These are phyloP conservation scores for Colletotrichum sp. DNA, from an alignment of 2,329 filamentous ascomycete genomes.

Conservation along the genomic window DNA sequence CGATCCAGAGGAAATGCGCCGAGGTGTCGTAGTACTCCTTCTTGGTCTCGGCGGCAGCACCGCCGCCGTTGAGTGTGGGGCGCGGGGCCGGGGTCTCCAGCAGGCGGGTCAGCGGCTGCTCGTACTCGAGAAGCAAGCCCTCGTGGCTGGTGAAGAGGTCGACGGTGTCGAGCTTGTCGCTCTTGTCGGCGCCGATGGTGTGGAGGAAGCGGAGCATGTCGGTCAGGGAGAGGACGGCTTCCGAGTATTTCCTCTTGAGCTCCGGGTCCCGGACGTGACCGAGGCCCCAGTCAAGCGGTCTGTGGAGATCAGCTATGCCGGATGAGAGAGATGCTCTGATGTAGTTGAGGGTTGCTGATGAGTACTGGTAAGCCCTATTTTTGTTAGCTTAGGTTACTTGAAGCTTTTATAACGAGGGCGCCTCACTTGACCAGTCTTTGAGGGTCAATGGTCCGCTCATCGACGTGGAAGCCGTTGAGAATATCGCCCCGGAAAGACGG, in stretches of 20 bases:
- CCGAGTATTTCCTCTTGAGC: constrained; percentile 84
- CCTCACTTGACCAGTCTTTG: constrained; percentile 74
- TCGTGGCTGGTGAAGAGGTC: constrained; percentile 97
- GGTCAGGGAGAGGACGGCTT: constrained; percentile 84
- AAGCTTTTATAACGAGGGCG: background rate
- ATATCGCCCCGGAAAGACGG: constrained; percentile 96
- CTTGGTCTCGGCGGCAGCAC: constrained; percentile 28
- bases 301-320: constrained; percentile 92
- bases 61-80: constrained; percentile 27
- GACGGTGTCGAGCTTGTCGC: constrained; percentile 84
- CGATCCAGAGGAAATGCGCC: constrained; percentile 97
- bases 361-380: constrained; percentile 87
- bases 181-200: constrained; percentile 88
- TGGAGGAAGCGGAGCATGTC: constrained; percentile 94
- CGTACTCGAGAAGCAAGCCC: constrained; percentile 91
- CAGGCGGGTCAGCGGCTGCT: constrained; percentile 82
- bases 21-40: constrained; percentile 91
- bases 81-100: constrained; percentile 66
- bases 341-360: constrained; percentile 93
- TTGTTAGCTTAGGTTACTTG: background rate
- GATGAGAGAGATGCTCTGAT: constrained; percentile 82
- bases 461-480: constrained; percentile 82
- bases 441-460: constrained; percentile 83
- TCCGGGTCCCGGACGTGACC: constrained; percentile 87
- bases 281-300: constrained; percentile 92